Conservation (phyloP, 164 flowering plant species). For the Saururus chinensis region DNA sequence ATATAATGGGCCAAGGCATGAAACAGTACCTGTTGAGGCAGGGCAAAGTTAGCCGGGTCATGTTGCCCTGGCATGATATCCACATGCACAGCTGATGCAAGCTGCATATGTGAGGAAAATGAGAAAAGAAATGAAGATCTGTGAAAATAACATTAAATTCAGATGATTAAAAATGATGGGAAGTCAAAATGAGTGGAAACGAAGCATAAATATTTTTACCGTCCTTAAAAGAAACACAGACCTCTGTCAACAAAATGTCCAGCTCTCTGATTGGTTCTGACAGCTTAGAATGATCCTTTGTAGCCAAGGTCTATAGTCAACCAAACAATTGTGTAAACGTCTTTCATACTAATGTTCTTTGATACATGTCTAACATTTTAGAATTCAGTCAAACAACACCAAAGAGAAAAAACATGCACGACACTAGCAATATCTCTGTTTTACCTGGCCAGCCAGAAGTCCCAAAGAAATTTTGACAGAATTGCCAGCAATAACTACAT, state of each 20-base stretch:
- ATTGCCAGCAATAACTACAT: slow-evolving; percentile 83
- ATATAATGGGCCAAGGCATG: neutral
- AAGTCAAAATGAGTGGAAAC: neutral
- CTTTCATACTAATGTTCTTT: neutral
- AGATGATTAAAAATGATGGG: neutral
- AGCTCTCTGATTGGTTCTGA: slow-evolving; percentile 77
- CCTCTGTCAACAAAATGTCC: slow-evolving; percentile 85
- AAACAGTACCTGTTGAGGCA: slow-evolving; percentile 84
- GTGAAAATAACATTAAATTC: neutral
- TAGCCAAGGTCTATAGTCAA: slow-evolving; percentile 47
- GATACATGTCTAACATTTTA: too few relatives aligned
- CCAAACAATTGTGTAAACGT: neutral
- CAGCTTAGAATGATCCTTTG: slow-evolving; percentile 65
- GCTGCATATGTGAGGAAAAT: slow-evolving; percentile 27
- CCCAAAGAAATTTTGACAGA: slow-evolving; percentile 62
- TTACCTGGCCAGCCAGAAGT: slow-evolving; percentile 77
- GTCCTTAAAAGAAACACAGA: slow-evolving; percentile 8
- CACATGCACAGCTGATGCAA: slow-evolving; percentile 69
- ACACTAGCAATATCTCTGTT: neutral
- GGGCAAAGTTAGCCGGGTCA: slow-evolving; percentile 84
- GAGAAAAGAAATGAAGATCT: neutral
- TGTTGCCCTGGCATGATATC: slow-evolving; percentile 87
- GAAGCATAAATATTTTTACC: too few relatives aligned
- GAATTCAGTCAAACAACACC: too few relatives aligned
- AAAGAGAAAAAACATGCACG: neutral